Evolutionary conservation across 2,329 filamentous ascomycete genomes (phyloP).

Genomic region (Paracoccidioides lutzii): DNA sequence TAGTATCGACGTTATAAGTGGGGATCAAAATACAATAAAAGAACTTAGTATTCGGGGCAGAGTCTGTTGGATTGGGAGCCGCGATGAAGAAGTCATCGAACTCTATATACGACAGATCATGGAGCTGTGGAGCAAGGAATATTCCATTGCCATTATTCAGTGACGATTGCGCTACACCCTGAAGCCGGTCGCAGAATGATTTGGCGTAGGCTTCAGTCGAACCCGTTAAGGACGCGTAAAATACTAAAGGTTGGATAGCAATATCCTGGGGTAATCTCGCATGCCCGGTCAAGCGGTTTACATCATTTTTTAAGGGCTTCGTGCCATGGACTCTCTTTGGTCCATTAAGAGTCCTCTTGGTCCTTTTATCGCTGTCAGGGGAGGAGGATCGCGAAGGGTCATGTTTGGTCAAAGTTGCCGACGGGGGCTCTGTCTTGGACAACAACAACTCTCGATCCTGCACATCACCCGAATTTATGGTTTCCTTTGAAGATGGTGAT

Average conservation of each 20-base stretch:
- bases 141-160: constrained; percentile 13
- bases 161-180: constrained; percentile 24
- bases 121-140: constrained; percentile 48
- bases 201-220: constrained; percentile 64
- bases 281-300: neutral
- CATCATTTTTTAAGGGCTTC: constrained; percentile 5
- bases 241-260: constrained; percentile 55
- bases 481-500: neutral
- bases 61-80: constrained; percentile 49
- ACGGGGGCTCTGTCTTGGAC: neutral
- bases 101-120: constrained; percentile 75
- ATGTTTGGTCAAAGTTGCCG: neutral
- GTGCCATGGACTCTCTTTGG: constrained; percentile 11
- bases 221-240: constrained; percentile 80
- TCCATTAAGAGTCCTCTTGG: neutral
- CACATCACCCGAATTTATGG: too few species aligned
- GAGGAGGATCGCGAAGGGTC: constrained; percentile 2
- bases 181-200: constrained; percentile 46
- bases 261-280: neutral
- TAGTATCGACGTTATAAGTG: constrained; percentile 89
- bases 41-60: constrained; percentile 40
- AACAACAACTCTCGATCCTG: too few species aligned
- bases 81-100: constrained; percentile 86
- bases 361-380: neutral
- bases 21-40: constrained; percentile 80